Evolutionary conservation across 140 eudicot genomes (phyloP).

Genomic region (Bidens hawaiensis): DNA sequence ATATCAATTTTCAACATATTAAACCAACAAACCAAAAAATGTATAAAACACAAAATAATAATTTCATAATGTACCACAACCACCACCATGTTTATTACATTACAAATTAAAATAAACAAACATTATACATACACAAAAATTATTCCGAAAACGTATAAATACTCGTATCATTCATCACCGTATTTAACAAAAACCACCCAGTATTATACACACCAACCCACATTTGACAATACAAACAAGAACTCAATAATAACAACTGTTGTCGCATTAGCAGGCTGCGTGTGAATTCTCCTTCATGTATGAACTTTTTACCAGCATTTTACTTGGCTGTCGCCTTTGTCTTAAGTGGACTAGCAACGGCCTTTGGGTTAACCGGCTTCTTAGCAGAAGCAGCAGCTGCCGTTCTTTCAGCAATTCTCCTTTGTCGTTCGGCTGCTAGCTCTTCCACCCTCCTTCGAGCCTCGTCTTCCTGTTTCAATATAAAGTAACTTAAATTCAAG

Average conservation of each 20-base stretch:
- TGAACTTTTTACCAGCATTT: slow-evolving; percentile 6
- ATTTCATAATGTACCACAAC: slow-evolving; percentile 19
- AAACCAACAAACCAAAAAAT: background rate
- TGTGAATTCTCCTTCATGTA: slow-evolving; percentile 6
- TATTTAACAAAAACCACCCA: slow-evolving; percentile 17
- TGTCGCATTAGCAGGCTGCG: slow-evolving; percentile 3
- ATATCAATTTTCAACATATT: no score
- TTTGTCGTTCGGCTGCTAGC: slow-evolving; percentile 58
- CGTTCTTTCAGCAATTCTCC: slow-evolving; percentile 89
- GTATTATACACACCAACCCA: slow-evolving; percentile 22
- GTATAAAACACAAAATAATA: background rate
- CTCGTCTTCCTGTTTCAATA: slow-evolving; percentile 75
- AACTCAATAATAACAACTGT: slow-evolving; percentile 26
- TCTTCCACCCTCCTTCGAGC: slow-evolving; percentile 79
- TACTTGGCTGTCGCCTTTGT: slow-evolving; percentile 19
- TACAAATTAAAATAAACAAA: slow-evolving; percentile 35
- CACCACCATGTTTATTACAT: slow-evolving; percentile 29
- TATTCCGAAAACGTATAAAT: slow-evolving; percentile 6
- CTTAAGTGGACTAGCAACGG: slow-evolving; percentile 24
- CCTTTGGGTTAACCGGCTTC: slow-evolving; percentile 25
- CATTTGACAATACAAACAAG: slow-evolving; percentile 22
- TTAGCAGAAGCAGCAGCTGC: slow-evolving; percentile 43
- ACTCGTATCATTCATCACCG: slow-evolving; percentile 14
- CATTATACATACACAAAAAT: slow-evolving; percentile 34
- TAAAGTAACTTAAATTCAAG: no score